phyloP scores from a whole-genome alignment of 2,329 filamentous ascomycete genomes.

The Pseudogymnoascus sp. region DNA sequence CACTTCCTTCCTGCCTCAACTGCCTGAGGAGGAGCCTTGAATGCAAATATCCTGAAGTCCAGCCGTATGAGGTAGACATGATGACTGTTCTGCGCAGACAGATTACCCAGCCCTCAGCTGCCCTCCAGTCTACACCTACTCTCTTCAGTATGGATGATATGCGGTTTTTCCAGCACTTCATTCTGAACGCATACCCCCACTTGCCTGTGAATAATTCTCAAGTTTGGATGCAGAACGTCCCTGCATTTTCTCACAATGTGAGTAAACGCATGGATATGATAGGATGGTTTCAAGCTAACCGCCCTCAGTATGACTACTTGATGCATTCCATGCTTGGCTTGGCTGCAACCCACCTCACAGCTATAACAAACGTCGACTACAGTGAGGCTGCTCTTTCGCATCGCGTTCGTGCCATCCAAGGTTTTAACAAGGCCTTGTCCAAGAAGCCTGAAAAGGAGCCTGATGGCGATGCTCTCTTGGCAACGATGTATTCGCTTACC shows the following conservation, averaged over 20 bases:
- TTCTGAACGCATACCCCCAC: slow-evolving; percentile 54
- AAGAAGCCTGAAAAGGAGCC: slow-evolving; percentile 37
- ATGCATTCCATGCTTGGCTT: slow-evolving; percentile 66
- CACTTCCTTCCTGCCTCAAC: slow-evolving; percentile 54
- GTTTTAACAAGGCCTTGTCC: slow-evolving; percentile 50
- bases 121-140: slow-evolving; percentile 41
- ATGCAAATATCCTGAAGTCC: slow-evolving; percentile 55
- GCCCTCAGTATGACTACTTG: slow-evolving; percentile 51
- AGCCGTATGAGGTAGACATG: slow-evolving; percentile 42
- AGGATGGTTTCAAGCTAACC: slow-evolving; percentile 3
- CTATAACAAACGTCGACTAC: slow-evolving; percentile 34
- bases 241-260: slow-evolving; percentile 60
- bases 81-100: slow-evolving; percentile 11
- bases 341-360: slow-evolving; percentile 57
- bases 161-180: slow-evolving; percentile 63
- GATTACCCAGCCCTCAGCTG: slow-evolving; percentile 10
- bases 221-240: slow-evolving; percentile 61
- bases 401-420: slow-evolving; percentile 57
- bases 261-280: slow-evolving; percentile 19
- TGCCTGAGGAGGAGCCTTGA: slow-evolving; percentile 55
- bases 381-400: slow-evolving; percentile 50
- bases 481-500: slow-evolving; percentile 51
- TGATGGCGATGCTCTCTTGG: slow-evolving; percentile 52
- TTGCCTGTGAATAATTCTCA: slow-evolving; percentile 58
- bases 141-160: slow-evolving; percentile 57